These are phyloP conservation scores for Coffea humblotiana DNA, from an alignment of 305 asterid genomes.

Conservation along the genomic window DNA sequence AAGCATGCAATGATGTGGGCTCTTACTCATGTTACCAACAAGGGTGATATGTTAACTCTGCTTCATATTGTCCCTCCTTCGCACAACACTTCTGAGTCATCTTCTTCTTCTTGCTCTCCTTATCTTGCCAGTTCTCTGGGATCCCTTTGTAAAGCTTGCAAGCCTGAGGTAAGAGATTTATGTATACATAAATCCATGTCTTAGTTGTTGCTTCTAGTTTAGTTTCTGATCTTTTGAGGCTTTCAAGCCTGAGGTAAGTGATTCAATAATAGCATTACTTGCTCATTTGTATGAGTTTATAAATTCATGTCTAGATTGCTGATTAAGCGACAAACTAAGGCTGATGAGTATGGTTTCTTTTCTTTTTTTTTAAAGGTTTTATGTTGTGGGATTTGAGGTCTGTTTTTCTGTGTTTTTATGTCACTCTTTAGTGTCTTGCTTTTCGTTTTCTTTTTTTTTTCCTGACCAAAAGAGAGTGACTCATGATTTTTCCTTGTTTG, in stretches of 20 bases:
- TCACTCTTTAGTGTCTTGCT: not conserved
- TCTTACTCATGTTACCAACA: constrained; percentile 72
- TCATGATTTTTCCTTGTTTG: not conserved
- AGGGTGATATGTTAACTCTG: constrained; percentile 76
- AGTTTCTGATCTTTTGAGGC: not conserved
- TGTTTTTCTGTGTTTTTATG: not conserved
- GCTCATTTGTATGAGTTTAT: no score
- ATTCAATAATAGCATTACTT: not conserved
- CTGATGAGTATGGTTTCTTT: not conserved
- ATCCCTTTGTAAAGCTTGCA: constrained; percentile 80
- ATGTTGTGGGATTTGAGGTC: not conserved
- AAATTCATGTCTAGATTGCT: not conserved
- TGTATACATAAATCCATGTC: not conserved
- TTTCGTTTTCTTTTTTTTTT: not conserved
- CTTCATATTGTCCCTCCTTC: constrained; percentile 61
- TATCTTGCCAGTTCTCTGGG: constrained; percentile 70
- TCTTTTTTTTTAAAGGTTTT: not conserved
- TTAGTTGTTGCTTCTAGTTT: not conserved
- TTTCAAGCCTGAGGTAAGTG: not conserved
- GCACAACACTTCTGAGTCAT: constrained; percentile 26
- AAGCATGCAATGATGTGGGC: constrained; percentile 99
- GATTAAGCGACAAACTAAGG: not conserved
- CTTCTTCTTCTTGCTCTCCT: constrained; percentile 40
- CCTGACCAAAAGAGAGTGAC: not conserved
- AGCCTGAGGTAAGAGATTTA: constrained; percentile 62